phyloP scores from a whole-genome alignment of 495 filamentous ascomycete species.

The Xylaria sp. region DNA sequence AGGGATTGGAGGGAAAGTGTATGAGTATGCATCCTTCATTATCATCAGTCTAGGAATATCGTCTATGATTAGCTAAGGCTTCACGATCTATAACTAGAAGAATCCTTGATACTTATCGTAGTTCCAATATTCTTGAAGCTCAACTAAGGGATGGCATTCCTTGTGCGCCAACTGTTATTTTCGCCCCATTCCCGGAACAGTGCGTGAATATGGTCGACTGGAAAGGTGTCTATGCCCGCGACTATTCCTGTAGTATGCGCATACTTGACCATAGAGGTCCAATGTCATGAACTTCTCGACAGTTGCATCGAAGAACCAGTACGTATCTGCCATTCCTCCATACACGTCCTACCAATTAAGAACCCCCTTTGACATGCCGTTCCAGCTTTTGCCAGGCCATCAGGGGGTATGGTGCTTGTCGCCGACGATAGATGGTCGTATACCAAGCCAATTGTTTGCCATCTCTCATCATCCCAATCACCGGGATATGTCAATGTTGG shows the following conservation, averaged over 20 bases:
- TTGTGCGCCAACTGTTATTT: neutral
- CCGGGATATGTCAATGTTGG: too few species aligned
- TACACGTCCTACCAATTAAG: neutral
- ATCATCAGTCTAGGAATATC: neutral
- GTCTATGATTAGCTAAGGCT: neutral
- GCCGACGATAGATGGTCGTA: neutral
- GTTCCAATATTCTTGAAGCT: neutral
- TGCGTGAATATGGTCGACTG: neutral
- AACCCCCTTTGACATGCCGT: neutral
- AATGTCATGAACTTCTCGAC: neutral
- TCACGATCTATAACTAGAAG: neutral
- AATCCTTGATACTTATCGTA: neutral
- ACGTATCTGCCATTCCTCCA: neutral
- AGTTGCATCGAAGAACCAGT: neutral
- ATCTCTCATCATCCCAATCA: neutral
- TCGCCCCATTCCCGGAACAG: neutral
- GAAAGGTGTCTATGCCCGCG: neutral
- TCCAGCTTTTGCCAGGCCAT: neutral
- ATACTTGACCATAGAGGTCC: neutral
- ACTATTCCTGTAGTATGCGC: neutral
- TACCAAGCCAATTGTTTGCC: neutral
- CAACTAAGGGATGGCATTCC: neutral
- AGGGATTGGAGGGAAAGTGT: too few species aligned
- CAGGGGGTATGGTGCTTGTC: neutral
- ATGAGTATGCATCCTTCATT: neutral